Conservation (phyloP, 2,329 filamentous ascomycete species). For the Colletotrichum lindemuthianum region DNA sequence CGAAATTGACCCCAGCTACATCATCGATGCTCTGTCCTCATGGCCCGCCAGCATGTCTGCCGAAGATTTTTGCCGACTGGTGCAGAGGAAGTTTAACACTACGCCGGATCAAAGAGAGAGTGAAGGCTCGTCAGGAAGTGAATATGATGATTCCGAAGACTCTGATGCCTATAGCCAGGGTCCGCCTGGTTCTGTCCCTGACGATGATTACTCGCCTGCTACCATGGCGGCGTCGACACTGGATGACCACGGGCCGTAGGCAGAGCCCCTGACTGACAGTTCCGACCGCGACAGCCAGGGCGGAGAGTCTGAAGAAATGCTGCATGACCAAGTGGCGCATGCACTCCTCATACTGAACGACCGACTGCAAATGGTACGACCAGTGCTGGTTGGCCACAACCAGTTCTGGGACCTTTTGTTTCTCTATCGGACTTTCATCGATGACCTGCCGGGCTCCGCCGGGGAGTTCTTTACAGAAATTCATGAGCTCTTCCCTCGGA, state of each 20-base stretch:
- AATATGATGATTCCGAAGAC: no score
- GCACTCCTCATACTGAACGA: conserved; percentile 34
- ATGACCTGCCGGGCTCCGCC: conserved; percentile 62
- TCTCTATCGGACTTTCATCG: conserved; percentile 71
- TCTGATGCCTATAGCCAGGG: no score
- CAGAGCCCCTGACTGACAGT: no score
- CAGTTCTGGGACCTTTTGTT: conserved; percentile 72
- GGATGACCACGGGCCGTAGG: background rate
- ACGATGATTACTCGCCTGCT: no score
- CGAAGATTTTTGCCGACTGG: background rate
- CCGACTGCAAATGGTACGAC: conserved; percentile 42
- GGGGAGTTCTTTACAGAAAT: conserved; percentile 62
- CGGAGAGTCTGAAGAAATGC: background rate
- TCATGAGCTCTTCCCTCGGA: conserved; percentile 56
- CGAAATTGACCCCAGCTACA: background rate
- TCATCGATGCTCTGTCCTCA: conserved; percentile 11
- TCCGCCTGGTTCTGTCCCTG: no score
- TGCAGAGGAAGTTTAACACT: background rate
- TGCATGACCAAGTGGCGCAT: background rate
- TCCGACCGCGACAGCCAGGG: no score
- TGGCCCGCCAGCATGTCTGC: background rate
- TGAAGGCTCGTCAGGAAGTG: background rate
- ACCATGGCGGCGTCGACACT: background rate
- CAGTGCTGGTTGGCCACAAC: conserved; percentile 71
- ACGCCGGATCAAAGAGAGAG: background rate